Evolutionary conservation across 208 protist species (phyloP).

Genomic region (Leishmania guyanensis): DNA sequence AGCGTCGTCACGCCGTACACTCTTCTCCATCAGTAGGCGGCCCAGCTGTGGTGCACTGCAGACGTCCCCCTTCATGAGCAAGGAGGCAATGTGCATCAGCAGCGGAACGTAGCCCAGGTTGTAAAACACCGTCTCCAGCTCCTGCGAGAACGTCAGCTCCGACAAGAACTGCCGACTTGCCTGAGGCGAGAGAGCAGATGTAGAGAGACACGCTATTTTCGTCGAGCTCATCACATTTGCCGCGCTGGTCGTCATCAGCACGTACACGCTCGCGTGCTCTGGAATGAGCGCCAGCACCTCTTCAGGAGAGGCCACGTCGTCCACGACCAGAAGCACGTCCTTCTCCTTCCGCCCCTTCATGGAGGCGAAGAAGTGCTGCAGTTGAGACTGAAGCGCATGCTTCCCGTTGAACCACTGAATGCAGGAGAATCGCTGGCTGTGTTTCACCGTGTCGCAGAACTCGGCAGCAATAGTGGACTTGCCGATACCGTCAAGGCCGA

Average conservation of each 20-base stretch:
- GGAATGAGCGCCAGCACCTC: constrained; percentile 42
- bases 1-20: constrained; percentile 39
- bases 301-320: constrained; percentile 53
- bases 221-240: constrained; percentile 18
- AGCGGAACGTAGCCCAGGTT: constrained; percentile 73
- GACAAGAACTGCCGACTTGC: constrained; percentile 42
- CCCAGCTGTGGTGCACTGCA: constrained; percentile 34
- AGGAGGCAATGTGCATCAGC: constrained; percentile 58
- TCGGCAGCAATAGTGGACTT: constrained; percentile 87
- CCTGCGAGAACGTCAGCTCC: constrained; percentile 28
- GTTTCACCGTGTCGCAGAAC: constrained; percentile 74
- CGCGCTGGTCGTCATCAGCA: constrained; percentile 62
- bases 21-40: constrained; percentile 23
- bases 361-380: constrained; percentile 70
- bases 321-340: constrained; percentile 83
- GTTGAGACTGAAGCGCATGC: constrained; percentile 29
- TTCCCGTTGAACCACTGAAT: constrained; percentile 85
- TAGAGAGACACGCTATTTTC: constrained; percentile 35
- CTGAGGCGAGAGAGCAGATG: constrained; percentile 41
- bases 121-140: constrained; percentile 34
- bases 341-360: constrained; percentile 80
- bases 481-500: constrained; percentile 80
- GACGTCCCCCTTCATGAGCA: constrained; percentile 44
- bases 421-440: constrained; percentile 82
- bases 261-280: constrained; percentile 65